Evolutionary conservation across 345 rosid species (phyloP), one percentile per base, ranked within the genome.

Genomic region (Rhodomyrtus tomentosa): DNA sequence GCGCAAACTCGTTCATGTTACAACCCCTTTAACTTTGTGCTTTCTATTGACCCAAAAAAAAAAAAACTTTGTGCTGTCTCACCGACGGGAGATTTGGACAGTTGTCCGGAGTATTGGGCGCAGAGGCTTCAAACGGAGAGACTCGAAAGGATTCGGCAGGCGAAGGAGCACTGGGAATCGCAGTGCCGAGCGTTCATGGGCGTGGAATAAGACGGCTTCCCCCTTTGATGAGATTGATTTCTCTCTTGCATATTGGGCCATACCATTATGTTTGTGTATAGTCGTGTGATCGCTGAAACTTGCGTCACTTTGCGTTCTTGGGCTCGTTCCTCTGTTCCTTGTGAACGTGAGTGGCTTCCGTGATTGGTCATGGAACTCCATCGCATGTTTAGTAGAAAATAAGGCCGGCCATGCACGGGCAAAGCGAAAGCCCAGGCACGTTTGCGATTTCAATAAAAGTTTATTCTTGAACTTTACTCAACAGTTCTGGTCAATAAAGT

Each of bases 121-220:
- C 88, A 95, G 76, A 89, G 98, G 79, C 94, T 93, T 52, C 86
- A 86, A 81, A 89, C 91, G 5, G 98, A 97, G 87, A 92, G 98
- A 88, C 88, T 58, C 11, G 95, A 95, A 86, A 91, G 99, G 91
- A 22, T 95, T 82, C 88, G 84, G 51, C 96, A 92, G 84, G 93
- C 92, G 36, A 95, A 94, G 88, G 93, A 95, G 84, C 95, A 95
- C 58, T 95, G 99, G 98, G 98, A 97, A 82, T 83, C 79, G 27
- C 95, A 94, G 86, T 94, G 96, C 81, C 90, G 93, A 40, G 90
- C 95, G 49, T 94, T 96, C 89, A 56, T 89, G 48, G 98, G 98
- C 22, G 86, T 92, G 55, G 94, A 89, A 82, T 50, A 42, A 42
- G 79, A 38, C 45, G 53, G 53, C 12, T 48, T 50, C 12, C 53